Percentiles rank a stretch among this genome's conserved stretches.
Conservation (phyloP, 306 rosid genomes). For the Hippophae rhamnoides region DNA sequence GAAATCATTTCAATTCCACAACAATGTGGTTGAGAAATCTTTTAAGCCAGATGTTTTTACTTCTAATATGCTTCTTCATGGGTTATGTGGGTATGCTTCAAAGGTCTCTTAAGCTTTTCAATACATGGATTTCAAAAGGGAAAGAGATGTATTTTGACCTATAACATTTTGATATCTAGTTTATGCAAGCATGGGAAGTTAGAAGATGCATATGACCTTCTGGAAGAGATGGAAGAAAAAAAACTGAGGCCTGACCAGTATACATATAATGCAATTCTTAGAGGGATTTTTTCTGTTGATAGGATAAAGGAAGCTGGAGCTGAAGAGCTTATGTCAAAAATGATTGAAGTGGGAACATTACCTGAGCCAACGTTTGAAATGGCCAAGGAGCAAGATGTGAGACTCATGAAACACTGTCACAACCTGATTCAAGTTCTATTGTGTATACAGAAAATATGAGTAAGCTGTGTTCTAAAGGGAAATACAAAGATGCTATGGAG, state of each 20-base stretch:
- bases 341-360: conserved; percentile 35
- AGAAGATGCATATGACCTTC: conserved; percentile 52
- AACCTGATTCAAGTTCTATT: conserved; percentile 30
- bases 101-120: conserved; percentile 60
- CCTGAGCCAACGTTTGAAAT: conserved; percentile 12
- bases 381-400: conserved; percentile 22
- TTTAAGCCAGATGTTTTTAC: conserved; percentile 21
- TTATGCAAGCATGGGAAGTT: conserved; percentile 66
- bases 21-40: conserved; percentile 53
- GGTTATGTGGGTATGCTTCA: conserved; percentile 75
- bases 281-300: conserved; percentile 41
- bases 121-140: conserved; percentile 57
- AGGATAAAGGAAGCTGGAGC: conserved; percentile 72
- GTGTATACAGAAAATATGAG: conserved; percentile 50
- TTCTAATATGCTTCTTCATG: conserved; percentile 72
- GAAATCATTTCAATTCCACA: conserved; percentile 78
- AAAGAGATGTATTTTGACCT: conserved; percentile 53
- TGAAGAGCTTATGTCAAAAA: conserved; percentile 39
- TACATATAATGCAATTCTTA: conserved; percentile 50
- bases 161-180: conserved; percentile 72
- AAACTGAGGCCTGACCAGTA: conserved; percentile 52
- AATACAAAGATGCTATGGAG: conserved; percentile 70
- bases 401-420: conserved; percentile 23
- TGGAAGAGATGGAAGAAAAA: conserved; percentile 39
- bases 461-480: conserved; percentile 52